Conservation (phyloP, 108 stramenopile genomes). For the Mediolabrus comicus region DNA sequence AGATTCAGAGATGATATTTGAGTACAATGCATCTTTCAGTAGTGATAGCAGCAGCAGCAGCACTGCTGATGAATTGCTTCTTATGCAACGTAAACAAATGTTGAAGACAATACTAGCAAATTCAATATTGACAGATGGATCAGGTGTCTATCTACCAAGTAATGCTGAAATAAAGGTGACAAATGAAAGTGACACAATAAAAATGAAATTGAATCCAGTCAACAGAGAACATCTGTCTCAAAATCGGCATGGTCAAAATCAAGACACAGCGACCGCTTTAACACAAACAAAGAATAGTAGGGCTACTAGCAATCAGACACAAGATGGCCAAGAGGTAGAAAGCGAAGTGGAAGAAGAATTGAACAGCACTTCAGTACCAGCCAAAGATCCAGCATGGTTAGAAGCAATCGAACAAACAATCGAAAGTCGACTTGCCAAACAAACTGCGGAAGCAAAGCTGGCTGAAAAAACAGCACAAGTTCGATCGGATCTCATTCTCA, state of each 20-base stretch:
- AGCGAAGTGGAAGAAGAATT: not conserved
- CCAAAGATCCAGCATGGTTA: constrained; percentile 22
- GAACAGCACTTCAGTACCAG: not conserved
- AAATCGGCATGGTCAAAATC: not conserved
- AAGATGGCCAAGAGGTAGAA: not conserved
- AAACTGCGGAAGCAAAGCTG: constrained; percentile 14
- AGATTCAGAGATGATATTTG: not conserved
- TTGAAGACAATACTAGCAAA: constrained; percentile 20
- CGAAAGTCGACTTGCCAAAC: constrained; percentile 21
- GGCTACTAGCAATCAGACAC: not conserved
- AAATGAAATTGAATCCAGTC: constrained; percentile 2
- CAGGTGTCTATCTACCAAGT: constrained; percentile 14
- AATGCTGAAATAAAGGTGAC: not conserved
- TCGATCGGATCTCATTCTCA: constrained; percentile 15
- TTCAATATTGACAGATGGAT: constrained; percentile 37
- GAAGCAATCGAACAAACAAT: constrained; percentile 34
- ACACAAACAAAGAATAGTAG: not conserved
- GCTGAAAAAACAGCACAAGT: constrained; percentile 18
- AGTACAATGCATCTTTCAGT: not conserved
- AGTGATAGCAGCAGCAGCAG: not conserved
- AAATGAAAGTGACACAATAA: not conserved
- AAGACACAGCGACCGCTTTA: not conserved
- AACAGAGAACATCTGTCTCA: not conserved
- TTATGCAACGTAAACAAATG: constrained; percentile 3
- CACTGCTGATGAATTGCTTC: not conserved